These are phyloP conservation scores for Mimosa pudica DNA, from an alignment of 306 rosid genomes.

Conservation along the genomic window DNA sequence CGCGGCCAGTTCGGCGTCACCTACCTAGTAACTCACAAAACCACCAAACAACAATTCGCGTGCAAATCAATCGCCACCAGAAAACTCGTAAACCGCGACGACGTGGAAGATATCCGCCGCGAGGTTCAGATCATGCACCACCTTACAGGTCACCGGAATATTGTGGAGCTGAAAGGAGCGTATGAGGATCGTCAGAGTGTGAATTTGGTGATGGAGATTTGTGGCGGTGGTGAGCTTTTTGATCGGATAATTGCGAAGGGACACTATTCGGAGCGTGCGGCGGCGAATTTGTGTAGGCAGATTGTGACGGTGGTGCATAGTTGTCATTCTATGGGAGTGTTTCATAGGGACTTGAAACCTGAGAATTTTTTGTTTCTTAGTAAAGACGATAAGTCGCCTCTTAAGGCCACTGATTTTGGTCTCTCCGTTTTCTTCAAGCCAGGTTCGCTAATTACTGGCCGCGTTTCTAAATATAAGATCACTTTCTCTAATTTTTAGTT, in stretches of 20 bases:
- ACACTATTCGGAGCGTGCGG: constrained; percentile 91
- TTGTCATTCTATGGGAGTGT: constrained; percentile 93
- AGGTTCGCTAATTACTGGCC: constrained; percentile 49
- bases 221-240: constrained; percentile 96
- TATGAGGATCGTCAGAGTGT: constrained; percentile 97
- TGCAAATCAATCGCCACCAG: constrained; percentile 92
- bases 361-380: constrained; percentile 82
- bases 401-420: constrained; percentile 91
- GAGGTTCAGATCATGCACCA: constrained; percentile 99
- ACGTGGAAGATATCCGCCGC: constrained; percentile 81
- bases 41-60: constrained; percentile 72
- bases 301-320: constrained; percentile 83
- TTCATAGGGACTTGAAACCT: constrained; percentile 90
- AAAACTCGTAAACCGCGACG: constrained; percentile 72
- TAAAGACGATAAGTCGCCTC: constrained; percentile 66
- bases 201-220: constrained; percentile 90
- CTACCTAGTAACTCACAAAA: constrained; percentile 73
- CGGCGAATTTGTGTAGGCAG: constrained; percentile 84
- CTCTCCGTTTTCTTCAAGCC: constrained; percentile 88
- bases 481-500: no score
- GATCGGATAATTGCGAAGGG: constrained; percentile 87
- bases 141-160: constrained; percentile 89
- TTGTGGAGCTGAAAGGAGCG: constrained; percentile 87
- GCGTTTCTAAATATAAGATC: no score
- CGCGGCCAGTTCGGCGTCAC: constrained; percentile 97